These are phyloP conservation scores for Hippophae gyantsensis DNA, from an alignment of 306 rosid species.

Conservation along the genomic window DNA sequence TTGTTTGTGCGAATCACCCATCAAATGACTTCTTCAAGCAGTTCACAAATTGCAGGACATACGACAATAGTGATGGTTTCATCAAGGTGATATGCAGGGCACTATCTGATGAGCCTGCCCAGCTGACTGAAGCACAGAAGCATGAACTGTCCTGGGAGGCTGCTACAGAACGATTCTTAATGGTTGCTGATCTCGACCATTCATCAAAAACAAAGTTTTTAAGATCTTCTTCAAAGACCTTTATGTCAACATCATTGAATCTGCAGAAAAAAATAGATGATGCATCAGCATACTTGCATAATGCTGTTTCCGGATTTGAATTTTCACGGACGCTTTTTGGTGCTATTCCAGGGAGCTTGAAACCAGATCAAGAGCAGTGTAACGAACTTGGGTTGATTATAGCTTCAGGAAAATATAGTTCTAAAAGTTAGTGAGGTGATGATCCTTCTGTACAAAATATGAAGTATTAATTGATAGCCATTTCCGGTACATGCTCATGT, in stretches of 20 bases:
- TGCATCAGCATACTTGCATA: conserved; percentile 67
- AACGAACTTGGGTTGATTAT: conserved; percentile 60
- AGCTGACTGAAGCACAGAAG: conserved; percentile 51
- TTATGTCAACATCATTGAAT: conserved; percentile 41
- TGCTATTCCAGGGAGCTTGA: conserved; percentile 74
- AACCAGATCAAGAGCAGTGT: conserved; percentile 68
- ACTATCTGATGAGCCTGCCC: conserved; percentile 53
- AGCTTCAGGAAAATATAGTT: conserved; percentile 26
- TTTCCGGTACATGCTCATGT: too few relatives aligned
- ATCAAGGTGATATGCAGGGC: conserved; percentile 49
- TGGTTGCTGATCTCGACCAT: conserved; percentile 43
- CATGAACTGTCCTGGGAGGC: conserved; percentile 80
- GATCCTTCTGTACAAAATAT: not conserved
- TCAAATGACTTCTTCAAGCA: conserved; percentile 96
- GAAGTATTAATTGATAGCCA: not conserved
- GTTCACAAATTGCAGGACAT: conserved; percentile 75
- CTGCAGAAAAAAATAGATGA: conserved; percentile 36
- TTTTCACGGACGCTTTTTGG: conserved; percentile 65
- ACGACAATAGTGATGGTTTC: conserved; percentile 39
- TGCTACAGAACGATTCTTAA: conserved; percentile 75
- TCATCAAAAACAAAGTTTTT: conserved; percentile 19
- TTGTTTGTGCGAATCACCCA: conserved; percentile 74
- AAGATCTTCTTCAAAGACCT: conserved; percentile 28
- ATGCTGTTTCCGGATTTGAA: conserved; percentile 66
- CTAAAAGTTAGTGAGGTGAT: conserved; percentile 13